Evolutionary conservation across 345 rosid species (phyloP), one percentile per base, ranked within the genome.

Genomic region (Trapa incisa): DNA sequence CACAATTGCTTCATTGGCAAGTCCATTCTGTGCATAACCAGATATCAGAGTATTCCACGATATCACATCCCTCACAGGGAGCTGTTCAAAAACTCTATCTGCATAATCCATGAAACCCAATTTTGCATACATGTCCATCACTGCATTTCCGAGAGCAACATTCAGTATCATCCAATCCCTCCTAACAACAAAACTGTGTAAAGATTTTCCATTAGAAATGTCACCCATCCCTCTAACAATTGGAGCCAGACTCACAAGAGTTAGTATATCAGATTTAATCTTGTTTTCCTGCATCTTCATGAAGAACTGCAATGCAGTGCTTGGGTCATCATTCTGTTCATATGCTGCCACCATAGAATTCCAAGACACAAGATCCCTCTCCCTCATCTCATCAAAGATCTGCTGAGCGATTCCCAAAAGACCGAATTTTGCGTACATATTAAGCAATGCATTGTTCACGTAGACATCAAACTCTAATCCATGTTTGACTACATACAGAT

Each of bases 381-480:
- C 47, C 35, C 69, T 70, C 77, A 74, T 81, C 63, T 61, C 53
- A 66, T 70, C 68, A 73, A 81, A 81, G 47, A 81, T 8, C 33
- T 52, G 10, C 57, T 38, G 72, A 35, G 75, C 82, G 41, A 45
- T 67, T 57, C 35, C 72, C 67, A 71, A 35, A 32, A 39, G 66
- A 61, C 74, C 66, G 37, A 81, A 81, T 57, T 81, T 79, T 22
- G 80, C 85, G 29, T 79, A 81, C 79, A 81, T 70, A 41, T 81
- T 81, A 3, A 81, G 61, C 72, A 81, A 71, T 45, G 79, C 78
- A 6, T 81, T 81, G 72, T 75, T 70, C 61, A 79, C 85, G 37
- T 70, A 81, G 62, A 76, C 22, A 81, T 76, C 75, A 53, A 67
- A 67, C 60, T 70, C 54, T 39, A 81, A 58, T 16, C 82, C 82